Percentiles rank a stretch among this genome's conserved stretches.
phyloP scores from a whole-genome alignment of 73 alveolate genomes.

The Tetrahymena elliotti region DNA sequence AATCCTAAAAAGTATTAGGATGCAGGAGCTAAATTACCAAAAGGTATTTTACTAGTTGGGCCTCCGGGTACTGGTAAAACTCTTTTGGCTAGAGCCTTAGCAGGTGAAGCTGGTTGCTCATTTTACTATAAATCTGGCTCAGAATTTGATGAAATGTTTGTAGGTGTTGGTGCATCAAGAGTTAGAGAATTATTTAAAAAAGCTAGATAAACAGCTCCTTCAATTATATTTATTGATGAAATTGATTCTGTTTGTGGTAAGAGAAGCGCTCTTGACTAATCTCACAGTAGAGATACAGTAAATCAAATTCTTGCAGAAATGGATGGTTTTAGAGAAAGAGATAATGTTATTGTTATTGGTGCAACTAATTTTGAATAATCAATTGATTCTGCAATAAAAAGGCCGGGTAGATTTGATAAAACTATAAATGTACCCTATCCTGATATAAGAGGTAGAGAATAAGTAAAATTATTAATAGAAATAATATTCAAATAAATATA shows the following conservation, averaged over 20 bases:
- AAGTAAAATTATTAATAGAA: slow-evolving; percentile 18
- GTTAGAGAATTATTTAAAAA: slow-evolving; percentile 67
- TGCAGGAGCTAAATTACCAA: slow-evolving; percentile 80
- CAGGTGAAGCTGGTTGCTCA: slow-evolving; percentile 77
- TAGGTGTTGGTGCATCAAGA: slow-evolving; percentile 91
- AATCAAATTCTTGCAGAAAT: slow-evolving; percentile 64
- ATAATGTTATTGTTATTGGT: slow-evolving; percentile 76
- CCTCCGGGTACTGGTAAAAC: slow-evolving; percentile 91
- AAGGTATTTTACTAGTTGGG: slow-evolving; percentile 76
- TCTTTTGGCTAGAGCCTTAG: slow-evolving; percentile 81
- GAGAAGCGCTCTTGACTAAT: slow-evolving; percentile 41
- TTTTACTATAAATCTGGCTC: slow-evolving; percentile 85
- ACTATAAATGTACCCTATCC: slow-evolving; percentile 83
- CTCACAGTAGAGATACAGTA: slow-evolving; percentile 50
- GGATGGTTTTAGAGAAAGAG: slow-evolving; percentile 73
- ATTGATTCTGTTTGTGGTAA: slow-evolving; percentile 50
- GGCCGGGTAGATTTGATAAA: slow-evolving; percentile 90
- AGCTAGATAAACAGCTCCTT: slow-evolving; percentile 73
- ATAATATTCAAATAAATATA: not conserved
- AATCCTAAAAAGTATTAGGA: slow-evolving; percentile 75
- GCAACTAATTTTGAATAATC: slow-evolving; percentile 85
- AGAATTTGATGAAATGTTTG: slow-evolving; percentile 96
- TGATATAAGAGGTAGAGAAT: slow-evolving; percentile 77
- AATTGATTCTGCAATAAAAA: slow-evolving; percentile 77
- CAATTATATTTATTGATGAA: slow-evolving; percentile 54